phyloP scores from a whole-genome alignment of 176 grass and related monocot genomes.

The Avena atlantica region DNA sequence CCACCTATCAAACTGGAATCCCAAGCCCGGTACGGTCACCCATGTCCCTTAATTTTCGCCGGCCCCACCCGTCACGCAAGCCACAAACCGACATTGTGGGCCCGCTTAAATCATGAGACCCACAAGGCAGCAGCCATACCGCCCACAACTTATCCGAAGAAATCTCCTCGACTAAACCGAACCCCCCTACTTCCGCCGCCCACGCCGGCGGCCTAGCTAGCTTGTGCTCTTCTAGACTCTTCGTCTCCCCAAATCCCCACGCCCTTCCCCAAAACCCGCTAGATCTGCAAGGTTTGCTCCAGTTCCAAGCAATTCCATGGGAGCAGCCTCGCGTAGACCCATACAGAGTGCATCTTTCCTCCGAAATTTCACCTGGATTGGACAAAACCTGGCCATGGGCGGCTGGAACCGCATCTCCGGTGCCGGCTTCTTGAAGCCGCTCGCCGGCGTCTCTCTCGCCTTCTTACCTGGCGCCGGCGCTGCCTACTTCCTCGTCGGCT shows the following conservation, averaged over 20 bases:
- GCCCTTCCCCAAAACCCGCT: neutral
- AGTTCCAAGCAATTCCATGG: slow-evolving; percentile 2
- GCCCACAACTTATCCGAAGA: slow-evolving; percentile 43
- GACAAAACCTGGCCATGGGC: slow-evolving; percentile 32
- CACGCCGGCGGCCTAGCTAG: neutral
- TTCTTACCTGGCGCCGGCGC: slow-evolving; percentile 21
- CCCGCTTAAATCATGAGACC: slow-evolving; percentile 19
- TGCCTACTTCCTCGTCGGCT: slow-evolving; percentile 57
- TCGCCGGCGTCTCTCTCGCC: slow-evolving; percentile 35
- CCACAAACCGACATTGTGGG: slow-evolving; percentile 1
- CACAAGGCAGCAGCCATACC: slow-evolving; percentile 45
- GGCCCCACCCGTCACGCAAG: slow-evolving; percentile 2
- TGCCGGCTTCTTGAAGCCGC: slow-evolving; percentile 36
- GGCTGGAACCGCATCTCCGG: slow-evolving; percentile 43
- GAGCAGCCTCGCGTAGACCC: neutral
- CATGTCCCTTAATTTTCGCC: slow-evolving; percentile 17
- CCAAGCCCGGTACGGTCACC: neutral
- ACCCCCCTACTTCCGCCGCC: neutral
- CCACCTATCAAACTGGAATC: no score
- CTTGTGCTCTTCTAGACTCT: neutral
- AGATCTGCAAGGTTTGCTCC: slow-evolving; percentile 31
- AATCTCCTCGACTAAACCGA: neutral
- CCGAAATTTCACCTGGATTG: neutral
- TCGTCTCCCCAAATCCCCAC: neutral
- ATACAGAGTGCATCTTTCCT: neutral